These are phyloP conservation scores for Coemansia sp. DNA, from an alignment of 192 early-diverging fungal genomes.

Conservation along the genomic window DNA sequence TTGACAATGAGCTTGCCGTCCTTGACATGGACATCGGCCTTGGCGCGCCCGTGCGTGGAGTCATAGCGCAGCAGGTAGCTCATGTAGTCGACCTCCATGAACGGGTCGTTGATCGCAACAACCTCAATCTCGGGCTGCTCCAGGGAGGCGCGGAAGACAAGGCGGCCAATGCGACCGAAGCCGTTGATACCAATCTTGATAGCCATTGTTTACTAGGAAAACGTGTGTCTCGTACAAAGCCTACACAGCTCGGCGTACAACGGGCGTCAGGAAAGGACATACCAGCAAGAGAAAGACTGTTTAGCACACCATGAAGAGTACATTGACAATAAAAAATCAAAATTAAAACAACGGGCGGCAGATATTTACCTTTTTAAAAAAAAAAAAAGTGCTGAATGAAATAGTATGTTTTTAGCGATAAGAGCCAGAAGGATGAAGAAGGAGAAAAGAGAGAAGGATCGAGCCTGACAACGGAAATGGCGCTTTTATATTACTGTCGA, in stretches of 20 bases:
- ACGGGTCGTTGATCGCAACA: constrained; percentile 95
- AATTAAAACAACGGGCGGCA: background rate
- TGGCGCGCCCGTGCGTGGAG: constrained; percentile 96
- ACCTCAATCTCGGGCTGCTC: constrained; percentile 70
- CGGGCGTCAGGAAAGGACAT: background rate
- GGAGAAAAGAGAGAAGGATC: background rate
- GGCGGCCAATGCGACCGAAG: constrained; percentile 98
- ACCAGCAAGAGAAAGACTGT: background rate
- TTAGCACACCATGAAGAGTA: background rate
- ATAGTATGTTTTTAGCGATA: background rate
- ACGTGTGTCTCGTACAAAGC: background rate
- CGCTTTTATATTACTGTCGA: background rate
- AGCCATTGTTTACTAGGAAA: constrained; percentile 3
- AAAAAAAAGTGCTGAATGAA: background rate
- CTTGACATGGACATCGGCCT: constrained; percentile 75
- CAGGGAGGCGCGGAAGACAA: constrained; percentile 88
- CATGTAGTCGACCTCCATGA: constrained; percentile 96
- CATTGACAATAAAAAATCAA: too few species aligned
- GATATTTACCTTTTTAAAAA: background rate
- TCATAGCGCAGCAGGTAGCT: constrained; percentile 98
- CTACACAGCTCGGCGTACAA: background rate
- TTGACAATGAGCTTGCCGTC: constrained; percentile 90
- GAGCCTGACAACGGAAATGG: background rate
- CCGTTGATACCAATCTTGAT: constrained; percentile 66
- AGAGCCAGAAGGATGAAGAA: background rate